Evolutionary conservation across 2,329 filamentous ascomycete genomes (phyloP), one percentile per base, ranked within the genome.

Genomic region (Metarhizium guizhouense): DNA sequence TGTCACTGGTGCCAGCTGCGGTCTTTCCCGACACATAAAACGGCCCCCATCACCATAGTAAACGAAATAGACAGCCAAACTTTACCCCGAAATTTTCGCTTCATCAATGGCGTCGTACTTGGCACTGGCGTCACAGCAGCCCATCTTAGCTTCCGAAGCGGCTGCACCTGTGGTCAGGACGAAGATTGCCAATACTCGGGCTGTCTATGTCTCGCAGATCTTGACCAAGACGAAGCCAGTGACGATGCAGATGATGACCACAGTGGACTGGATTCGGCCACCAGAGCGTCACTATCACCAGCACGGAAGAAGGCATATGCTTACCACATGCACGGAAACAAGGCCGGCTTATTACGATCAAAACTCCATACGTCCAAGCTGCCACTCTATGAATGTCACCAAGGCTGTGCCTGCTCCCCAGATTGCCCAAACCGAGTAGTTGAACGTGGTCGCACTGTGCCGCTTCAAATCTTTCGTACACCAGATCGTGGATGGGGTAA

Each of bases 341-440:
- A 77, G 56, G 74, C 74, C 1, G 82, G 79, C 0, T 72, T 79
- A 18, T 68, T 87, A 48, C 73, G 81, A 18, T 73, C 74, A 30
- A 74, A 74, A 47, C 72, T 81, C 47, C 72, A 85, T 13, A 62
- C 75, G 29, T 82, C 79, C 30, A 76, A 79, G 43, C 68, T 78
- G 38, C 82, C 86, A 0, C 87, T 95, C 56, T 93, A 92, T 69
- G 90, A 95, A 64, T 95, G 90, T 66, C 90, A 94, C 62, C 73
- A 78, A 2, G 80, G 78, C 8, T 95, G 90, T 69, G 73, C 71
- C 3, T 95, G 90, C 62, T 78, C 77, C 2, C 65, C 68, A 0
- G 61, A 72, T 18, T 95, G 90, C 63, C 84, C 86, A 1, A 93
- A 90, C 64, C 78, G 88, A 5, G 84, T 92, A 0, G 88, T 94